Evolutionary conservation across 2,329 filamentous ascomycete genomes (phyloP).

Genomic region (Tolypocladium sp.): DNA sequence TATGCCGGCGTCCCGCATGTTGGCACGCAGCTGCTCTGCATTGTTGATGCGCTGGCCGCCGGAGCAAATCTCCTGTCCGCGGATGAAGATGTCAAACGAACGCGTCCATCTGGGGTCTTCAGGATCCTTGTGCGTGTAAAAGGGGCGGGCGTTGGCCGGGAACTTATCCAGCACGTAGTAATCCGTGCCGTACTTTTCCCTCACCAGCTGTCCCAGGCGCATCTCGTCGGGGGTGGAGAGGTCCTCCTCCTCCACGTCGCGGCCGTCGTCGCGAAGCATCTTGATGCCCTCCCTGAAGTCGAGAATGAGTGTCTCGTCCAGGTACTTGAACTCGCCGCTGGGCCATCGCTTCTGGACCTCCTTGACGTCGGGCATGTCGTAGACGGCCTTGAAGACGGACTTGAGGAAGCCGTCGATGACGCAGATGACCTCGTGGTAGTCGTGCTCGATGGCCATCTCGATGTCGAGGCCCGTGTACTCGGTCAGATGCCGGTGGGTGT

Average conservation of each 20-base stretch:
- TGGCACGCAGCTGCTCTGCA: slow-evolving; percentile 60
- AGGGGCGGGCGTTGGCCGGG: slow-evolving; percentile 72
- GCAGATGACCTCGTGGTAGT: slow-evolving; percentile 81
- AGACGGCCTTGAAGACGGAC: slow-evolving; percentile 45
- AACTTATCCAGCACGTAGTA: slow-evolving; percentile 96
- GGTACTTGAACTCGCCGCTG: slow-evolving; percentile 76
- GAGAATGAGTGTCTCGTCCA: slow-evolving; percentile 76
- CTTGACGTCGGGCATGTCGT: slow-evolving; percentile 57
- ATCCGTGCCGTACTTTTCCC: slow-evolving; percentile 78
- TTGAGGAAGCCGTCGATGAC: slow-evolving; percentile 76
- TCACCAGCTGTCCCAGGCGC: slow-evolving; percentile 72
- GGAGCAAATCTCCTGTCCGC: slow-evolving; percentile 86
- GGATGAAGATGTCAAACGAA: slow-evolving; percentile 90
- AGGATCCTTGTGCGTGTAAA: slow-evolving; percentile 82
- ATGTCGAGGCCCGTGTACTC: slow-evolving; percentile 91
- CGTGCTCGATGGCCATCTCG: slow-evolving; percentile 82
- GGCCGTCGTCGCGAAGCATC: slow-evolving; percentile 76
- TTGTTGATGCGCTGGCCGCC: slow-evolving; percentile 92
- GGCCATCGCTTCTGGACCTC: slow-evolving; percentile 77
- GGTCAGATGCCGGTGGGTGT: slow-evolving; percentile 88
- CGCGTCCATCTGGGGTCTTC: slow-evolving; percentile 68
- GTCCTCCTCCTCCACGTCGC: slow-evolving; percentile 74
- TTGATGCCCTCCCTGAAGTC: slow-evolving; percentile 71
- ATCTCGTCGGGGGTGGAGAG: slow-evolving; percentile 81
- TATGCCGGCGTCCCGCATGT: slow-evolving; percentile 69